Conservation (phyloP, 352 stramenopile species). For the Achlya hypogyna region DNA sequence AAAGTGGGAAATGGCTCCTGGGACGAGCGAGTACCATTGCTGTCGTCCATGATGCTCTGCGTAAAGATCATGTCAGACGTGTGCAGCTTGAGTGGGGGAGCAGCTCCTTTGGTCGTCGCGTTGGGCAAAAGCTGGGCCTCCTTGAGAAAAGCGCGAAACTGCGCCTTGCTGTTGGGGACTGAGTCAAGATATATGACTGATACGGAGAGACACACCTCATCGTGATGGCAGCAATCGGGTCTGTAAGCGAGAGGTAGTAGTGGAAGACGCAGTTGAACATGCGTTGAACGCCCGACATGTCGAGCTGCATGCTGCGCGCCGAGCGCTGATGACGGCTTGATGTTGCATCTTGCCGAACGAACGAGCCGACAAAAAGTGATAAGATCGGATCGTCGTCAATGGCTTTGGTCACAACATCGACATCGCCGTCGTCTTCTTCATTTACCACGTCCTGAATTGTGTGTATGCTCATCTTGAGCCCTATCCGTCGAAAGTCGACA, state of each 20-base stretch:
- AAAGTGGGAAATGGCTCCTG: neutral
- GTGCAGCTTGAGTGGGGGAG: constrained; percentile 44
- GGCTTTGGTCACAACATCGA: neutral
- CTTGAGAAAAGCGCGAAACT: constrained; percentile 47
- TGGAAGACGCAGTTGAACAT: constrained; percentile 57
- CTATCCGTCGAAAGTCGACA: neutral
- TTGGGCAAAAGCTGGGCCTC: constrained; percentile 27
- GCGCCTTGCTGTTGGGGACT: constrained; percentile 37
- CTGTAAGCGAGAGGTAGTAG: constrained; percentile 49
- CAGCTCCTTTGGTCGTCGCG: neutral
- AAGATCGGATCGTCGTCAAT: constrained; percentile 18
- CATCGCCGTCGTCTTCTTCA: constrained; percentile 45
- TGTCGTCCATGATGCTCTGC: constrained; percentile 21
- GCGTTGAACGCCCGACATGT: constrained; percentile 51
- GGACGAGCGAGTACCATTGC: neutral
- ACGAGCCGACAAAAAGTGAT: constrained; percentile 16
- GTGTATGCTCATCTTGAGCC: constrained; percentile 18
- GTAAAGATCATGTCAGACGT: constrained; percentile 55
- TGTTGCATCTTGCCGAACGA: constrained; percentile 18
- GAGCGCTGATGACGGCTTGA: constrained; percentile 16
- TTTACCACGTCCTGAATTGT: constrained; percentile 54
- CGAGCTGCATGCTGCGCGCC: constrained; percentile 32
- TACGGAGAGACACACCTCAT: constrained; percentile 20
- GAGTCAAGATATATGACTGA: neutral
- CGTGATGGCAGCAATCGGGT: constrained; percentile 34